A percentile compares a stretch with the other conserved stretches of the same genome.
Conservation (phyloP, 805 yeast species). For the Nematodospora valgi region DNA sequence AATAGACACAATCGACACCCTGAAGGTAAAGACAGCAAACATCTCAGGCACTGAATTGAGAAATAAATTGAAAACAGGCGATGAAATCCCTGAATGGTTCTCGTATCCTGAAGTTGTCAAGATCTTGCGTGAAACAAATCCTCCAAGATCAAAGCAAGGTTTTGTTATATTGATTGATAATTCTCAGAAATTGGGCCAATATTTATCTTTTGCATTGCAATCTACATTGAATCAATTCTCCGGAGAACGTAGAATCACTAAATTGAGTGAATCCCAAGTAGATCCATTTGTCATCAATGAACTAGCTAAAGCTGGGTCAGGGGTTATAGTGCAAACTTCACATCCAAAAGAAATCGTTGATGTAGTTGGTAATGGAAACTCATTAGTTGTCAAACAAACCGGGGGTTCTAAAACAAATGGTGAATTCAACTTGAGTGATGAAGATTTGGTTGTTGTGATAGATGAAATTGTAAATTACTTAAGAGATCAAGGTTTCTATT, state of each 20-base stretch:
- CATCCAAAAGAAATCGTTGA: constrained; percentile 54
- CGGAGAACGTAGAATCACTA: constrained; percentile 77
- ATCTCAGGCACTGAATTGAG: constrained; percentile 95
- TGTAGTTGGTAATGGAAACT: constrained; percentile 51
- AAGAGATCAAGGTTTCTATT: constrained; percentile 81
- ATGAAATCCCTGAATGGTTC: constrained; percentile 93
- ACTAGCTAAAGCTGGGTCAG: constrained; percentile 85
- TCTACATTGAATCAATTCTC: constrained; percentile 86
- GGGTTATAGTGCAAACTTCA: constrained; percentile 63
- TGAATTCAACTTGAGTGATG: constrained; percentile 13
- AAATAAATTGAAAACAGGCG: constrained; percentile 79
- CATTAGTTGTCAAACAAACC: constrained; percentile 37
- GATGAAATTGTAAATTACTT: constrained; percentile 69
- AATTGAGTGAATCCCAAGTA: constrained; percentile 36
- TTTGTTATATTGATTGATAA: constrained; percentile 62
- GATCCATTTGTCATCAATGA: constrained; percentile 65
- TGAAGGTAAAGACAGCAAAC: constrained; percentile 73
- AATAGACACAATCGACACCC: constrained; percentile 81
- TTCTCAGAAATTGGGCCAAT: constrained; percentile 41
- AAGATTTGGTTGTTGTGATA: constrained; percentile 45
- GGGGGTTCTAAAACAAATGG: constrained; percentile 9
- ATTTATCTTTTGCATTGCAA: constrained; percentile 76
- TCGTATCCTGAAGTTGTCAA: constrained; percentile 94
- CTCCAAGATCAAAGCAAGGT: constrained; percentile 88
- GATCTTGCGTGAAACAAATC: constrained; percentile 87